Percentiles rank a stretch among this genome's conserved stretches.
Conservation (phyloP, 2,329 filamentous ascomycete species). For the Colletotrichum chrysophilum region DNA sequence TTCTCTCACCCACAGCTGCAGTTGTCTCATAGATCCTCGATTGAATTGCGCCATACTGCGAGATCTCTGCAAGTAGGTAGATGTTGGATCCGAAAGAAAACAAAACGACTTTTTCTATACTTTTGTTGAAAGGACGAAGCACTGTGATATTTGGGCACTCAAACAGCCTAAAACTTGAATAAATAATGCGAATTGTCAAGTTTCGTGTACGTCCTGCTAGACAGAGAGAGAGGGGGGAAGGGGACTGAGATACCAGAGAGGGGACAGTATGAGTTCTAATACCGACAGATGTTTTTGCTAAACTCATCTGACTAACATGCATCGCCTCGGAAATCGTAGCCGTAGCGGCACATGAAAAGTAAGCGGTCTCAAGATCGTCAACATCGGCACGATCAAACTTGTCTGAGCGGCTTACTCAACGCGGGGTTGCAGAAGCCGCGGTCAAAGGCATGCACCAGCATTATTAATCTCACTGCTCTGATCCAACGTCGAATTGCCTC, state of each 20-base stretch:
- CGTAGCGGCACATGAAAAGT: not conserved
- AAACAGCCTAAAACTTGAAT: not conserved
- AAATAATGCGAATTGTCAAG: rapidly evolving
- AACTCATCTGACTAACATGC: not conserved
- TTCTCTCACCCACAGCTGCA: not conserved
- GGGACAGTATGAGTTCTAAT: not conserved
- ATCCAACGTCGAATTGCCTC: not conserved
- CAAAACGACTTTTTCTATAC: not conserved
- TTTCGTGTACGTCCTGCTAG: not conserved
- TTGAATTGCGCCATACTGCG: not conserved
- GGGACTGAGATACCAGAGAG: not conserved
- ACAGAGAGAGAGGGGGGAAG: not conserved
- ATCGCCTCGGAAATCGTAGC: not conserved
- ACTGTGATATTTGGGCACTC: rapidly evolving
- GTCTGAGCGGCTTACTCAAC: not conserved
- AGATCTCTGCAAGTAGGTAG: not conserved
- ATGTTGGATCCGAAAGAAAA: not conserved
- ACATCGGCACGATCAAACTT: not conserved
- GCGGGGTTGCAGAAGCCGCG: not conserved
- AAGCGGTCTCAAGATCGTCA: not conserved
- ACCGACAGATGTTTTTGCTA: not conserved
- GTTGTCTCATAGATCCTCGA: not conserved
- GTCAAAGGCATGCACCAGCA: not conserved
- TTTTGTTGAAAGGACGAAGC: not conserved
- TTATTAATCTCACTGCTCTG: not conserved